phyloP scores from a whole-genome alignment of 306 rosid genomes.

The Cyamopsis tetragonoloba region DNA sequence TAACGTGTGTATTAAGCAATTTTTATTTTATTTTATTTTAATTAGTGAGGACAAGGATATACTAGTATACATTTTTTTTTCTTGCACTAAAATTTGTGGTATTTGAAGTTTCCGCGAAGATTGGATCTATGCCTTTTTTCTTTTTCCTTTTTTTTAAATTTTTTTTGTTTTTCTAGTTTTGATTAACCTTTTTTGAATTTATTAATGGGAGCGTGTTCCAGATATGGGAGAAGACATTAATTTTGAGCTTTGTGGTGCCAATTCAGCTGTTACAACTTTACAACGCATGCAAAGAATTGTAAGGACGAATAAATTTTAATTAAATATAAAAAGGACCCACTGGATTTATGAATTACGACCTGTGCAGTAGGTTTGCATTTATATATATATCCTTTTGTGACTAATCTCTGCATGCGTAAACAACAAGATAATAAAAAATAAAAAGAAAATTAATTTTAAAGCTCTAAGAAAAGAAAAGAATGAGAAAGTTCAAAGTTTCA shows the following conservation, averaged over 20 bases:
- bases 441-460: neutral
- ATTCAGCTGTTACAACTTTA: constrained; percentile 46
- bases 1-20: neutral
- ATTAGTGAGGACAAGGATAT: neutral
- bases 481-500: neutral
- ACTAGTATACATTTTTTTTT: too few relatives aligned
- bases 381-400: constrained; percentile 14
- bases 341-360: neutral
- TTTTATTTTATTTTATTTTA: neutral
- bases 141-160: too few relatives aligned
- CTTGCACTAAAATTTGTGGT: constrained; percentile 3
- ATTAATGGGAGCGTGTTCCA: neutral
- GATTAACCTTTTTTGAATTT: neutral
- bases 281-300: constrained; percentile 42
- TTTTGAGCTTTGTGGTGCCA: constrained; percentile 21
- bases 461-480: neutral
- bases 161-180: too few relatives aligned
- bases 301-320: too few relatives aligned
- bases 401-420: constrained; percentile 9
- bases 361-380: constrained; percentile 27
- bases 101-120: neutral
- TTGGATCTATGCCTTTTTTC: constrained; percentile 4
- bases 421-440: neutral
- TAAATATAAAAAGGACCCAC: constrained; percentile 22
- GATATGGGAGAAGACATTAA: constrained; percentile 8